A percentile compares a stretch with the other conserved stretches of the same genome.
Evolutionary conservation across 768 basidiomycete species (phyloP).

Genomic region (Lyophyllum semitale): DNA sequence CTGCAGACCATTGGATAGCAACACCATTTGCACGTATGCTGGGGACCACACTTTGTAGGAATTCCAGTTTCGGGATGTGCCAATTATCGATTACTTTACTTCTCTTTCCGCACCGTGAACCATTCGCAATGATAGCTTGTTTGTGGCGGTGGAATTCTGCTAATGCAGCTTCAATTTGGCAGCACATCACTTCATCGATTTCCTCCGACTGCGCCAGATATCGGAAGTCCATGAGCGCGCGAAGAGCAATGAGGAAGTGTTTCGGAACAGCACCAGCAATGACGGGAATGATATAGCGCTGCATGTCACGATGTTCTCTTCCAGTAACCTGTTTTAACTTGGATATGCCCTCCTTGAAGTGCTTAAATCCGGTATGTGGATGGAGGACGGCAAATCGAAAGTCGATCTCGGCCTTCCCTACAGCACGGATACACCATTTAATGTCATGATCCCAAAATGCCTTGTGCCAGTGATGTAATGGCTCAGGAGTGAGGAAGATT

Average conservation of each 20-base stretch:
- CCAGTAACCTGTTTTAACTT: conserved; percentile 44
- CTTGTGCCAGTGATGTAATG: conserved; percentile 40
- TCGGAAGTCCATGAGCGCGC: conserved; percentile 34
- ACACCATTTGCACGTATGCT: conserved; percentile 30
- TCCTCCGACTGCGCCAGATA: too few relatives aligned
- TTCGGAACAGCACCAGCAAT: conserved; percentile 33
- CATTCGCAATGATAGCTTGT: conserved; percentile 30
- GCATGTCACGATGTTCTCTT: too few relatives aligned
- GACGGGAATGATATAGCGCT: conserved; percentile 34
- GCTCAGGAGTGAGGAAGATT: conserved; percentile 34
- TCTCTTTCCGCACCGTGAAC: conserved; percentile 24
- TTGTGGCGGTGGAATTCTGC: conserved; percentile 37
- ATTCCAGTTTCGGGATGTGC: conserved; percentile 44
- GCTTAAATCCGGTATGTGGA: conserved; percentile 32
- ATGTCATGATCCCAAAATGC: conserved; percentile 39
- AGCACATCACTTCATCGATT: conserved; percentile 21
- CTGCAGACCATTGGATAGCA: conserved; percentile 34
- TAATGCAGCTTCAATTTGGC: conserved; percentile 22
- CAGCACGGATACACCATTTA: conserved; percentile 35
- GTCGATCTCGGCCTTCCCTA: conserved; percentile 34
- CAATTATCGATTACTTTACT: conserved; percentile 30
- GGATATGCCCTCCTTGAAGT: conserved; percentile 40
- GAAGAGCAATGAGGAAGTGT: conserved; percentile 31
- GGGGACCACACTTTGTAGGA: conserved; percentile 31
- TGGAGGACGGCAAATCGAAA: conserved; percentile 39